A percentile compares a stretch with the other conserved stretches of the same genome.
Evolutionary conservation across 192 early-diverging fungal genomes (phyloP).

Genomic region (Lunasporangiospora selenospora): DNA sequence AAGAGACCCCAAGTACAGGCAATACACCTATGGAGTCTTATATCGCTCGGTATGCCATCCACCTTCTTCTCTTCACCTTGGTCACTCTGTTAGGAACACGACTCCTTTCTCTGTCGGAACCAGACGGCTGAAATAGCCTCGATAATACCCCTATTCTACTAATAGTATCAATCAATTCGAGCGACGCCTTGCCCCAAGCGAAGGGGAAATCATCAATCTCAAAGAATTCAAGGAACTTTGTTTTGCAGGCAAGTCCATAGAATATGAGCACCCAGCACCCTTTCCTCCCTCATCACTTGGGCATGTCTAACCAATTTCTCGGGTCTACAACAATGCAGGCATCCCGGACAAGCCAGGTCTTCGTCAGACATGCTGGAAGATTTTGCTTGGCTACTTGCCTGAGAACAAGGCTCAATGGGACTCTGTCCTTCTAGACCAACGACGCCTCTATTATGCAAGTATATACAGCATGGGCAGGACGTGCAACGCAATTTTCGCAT

Average conservation of each 20-base stretch:
- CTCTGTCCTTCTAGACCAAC: conserved; percentile 49
- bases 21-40: conserved; percentile 50
- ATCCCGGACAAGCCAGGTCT: conserved; percentile 74
- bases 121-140: background rate
- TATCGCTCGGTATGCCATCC: conserved; percentile 35
- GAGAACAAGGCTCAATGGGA: conserved; percentile 69
- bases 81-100: background rate
- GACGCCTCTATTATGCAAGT: conserved; percentile 68
- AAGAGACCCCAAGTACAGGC: too few species aligned
- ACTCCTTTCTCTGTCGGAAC: background rate
- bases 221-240: conserved; percentile 35
- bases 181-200: conserved; percentile 7
- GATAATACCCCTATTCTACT: background rate
- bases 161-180: conserved; percentile 36
- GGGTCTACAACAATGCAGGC: too few species aligned
- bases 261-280: background rate
- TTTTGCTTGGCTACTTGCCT: conserved; percentile 70
- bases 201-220: conserved; percentile 8
- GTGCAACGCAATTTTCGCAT: background rate
- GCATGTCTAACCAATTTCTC: too few species aligned
- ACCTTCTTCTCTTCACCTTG: too few species aligned
- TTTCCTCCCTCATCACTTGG: background rate
- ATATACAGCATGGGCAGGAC: too few species aligned
- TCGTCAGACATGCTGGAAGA: conserved; percentile 70
- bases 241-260: conserved; percentile 23